These are phyloP conservation scores for Stylosanthes scabra DNA, from an alignment of 331 rosid species.

Conservation along the genomic window DNA sequence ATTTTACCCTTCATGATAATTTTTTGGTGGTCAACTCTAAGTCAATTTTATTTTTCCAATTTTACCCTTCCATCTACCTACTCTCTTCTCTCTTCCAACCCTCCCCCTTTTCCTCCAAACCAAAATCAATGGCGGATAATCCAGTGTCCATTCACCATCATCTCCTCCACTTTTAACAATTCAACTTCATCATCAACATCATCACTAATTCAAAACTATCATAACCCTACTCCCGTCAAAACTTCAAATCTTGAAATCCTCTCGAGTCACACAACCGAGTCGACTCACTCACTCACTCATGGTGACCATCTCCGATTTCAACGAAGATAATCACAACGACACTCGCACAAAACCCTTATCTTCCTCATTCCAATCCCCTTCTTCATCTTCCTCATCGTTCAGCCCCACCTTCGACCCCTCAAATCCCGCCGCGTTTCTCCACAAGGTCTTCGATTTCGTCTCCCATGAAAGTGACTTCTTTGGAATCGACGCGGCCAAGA, in stretches of 20 bases:
- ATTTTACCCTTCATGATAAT: too few relatives aligned
- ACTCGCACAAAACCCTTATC: not conserved
- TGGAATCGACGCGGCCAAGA: conserved; percentile 53
- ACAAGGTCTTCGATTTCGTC: conserved; percentile 64
- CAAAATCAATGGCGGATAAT: too few relatives aligned
- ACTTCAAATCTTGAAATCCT: too few relatives aligned
- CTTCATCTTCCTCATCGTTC: conserved; percentile 44
- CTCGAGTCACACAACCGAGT: not conserved
- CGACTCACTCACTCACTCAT: conserved; percentile 40
- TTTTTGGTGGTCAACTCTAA: too few relatives aligned
- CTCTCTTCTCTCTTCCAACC: too few relatives aligned
- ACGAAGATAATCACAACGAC: conserved; percentile 51
- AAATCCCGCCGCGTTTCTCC: conserved; percentile 60
- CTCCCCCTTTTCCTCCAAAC: too few relatives aligned
- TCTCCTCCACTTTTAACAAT: too few relatives aligned
- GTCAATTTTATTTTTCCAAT: too few relatives aligned
- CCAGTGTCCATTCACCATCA: too few relatives aligned
- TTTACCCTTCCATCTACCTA: too few relatives aligned
- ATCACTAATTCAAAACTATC: too few relatives aligned
- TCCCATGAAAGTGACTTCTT: conserved; percentile 63
- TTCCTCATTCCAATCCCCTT: not conserved
- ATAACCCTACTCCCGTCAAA: not conserved
- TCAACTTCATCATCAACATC: too few relatives aligned
- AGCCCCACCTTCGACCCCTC: conserved; percentile 65
- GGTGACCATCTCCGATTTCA: conserved; percentile 83